phyloP scores from a whole-genome alignment of 495 filamentous ascomycete genomes.

The Pyrenopolyporus hunteri region DNA sequence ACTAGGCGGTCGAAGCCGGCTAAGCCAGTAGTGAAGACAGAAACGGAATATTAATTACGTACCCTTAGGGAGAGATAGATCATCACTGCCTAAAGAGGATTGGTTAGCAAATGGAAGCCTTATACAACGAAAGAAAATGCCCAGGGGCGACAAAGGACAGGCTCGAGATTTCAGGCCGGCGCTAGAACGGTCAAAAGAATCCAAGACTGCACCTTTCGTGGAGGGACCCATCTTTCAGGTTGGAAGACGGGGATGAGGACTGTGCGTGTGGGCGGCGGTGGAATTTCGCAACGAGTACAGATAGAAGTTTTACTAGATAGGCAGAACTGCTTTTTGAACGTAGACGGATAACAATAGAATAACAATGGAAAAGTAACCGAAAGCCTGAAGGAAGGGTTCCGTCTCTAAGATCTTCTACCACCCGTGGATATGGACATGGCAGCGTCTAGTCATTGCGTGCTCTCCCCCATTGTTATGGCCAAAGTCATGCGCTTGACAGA shows the following conservation, averaged over 20 bases:
- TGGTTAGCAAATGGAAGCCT: slow-evolving; percentile 34
- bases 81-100: slow-evolving; percentile 72
- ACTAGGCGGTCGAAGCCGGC: too few species aligned
- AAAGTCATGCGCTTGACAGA: slow-evolving; percentile 5
- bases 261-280: neutral
- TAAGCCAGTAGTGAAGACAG: neutral
- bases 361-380: neutral
- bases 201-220: neutral
- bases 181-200: neutral
- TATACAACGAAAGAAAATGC: neutral
- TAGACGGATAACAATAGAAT: neutral
- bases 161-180: neutral
- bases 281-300: neutral
- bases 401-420: neutral
- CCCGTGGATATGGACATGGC: neutral
- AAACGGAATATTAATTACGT: slow-evolving; percentile 32
- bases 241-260: neutral
- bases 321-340: neutral
- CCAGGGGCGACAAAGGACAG: neutral
- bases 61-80: slow-evolving; percentile 95
- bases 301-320: neutral
- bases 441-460: neutral
- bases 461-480: neutral
- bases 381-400: neutral
- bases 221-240: slow-evolving; percentile 8